Base-by-base conservation (phyloP, 2,329 filamentous ascomycete species). In the Ramularia endophylla region DNA sequence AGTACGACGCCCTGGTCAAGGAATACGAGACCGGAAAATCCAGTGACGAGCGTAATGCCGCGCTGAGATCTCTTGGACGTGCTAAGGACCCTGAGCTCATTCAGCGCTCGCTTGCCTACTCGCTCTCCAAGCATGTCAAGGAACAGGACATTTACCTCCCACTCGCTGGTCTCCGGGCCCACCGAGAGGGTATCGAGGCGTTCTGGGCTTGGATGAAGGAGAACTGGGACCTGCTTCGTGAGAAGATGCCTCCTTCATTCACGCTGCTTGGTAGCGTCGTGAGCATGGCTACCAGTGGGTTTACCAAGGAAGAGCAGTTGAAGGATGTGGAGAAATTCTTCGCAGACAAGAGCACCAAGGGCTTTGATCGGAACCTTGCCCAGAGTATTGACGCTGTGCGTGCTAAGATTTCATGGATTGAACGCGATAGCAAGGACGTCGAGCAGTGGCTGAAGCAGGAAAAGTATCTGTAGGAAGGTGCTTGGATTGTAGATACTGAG, bases 131-230 rank as follows among this genome's bases (percentile, higher is more conserved):
- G 47, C 83, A 94, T 53, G 84, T 95, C 66, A 94, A 94, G 72
- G 87, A 85, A 51, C 90, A 95, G 65, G 90, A 97, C 64, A 81
- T 95, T 51, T 95, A 95, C 69, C 80, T 95, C 61, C 89, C 90
- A 1, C 77, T 92, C 28, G 78, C 80, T 25, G 85, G 85, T 6
- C 76, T 97, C 19, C 80, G 89, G 44, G 78, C 77, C 39, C 87
- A 94, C 60, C 70, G 80, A 6, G 79, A 81, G 31, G 90, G 90
- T 53, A 84, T 94, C 41, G 72, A 85, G 43, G 85, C 85, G 6
- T 75, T 95, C 43, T 95, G 85, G 75, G 66, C 64, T 13, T 97
- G 87, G 85, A 74, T 94, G 71, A 85, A 81, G 61, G 74, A 81
- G 52, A 92, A 94, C 68, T 97, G 90, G 88, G 85, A 86, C n/a